Percentiles rank a stretch among this genome's conserved stretches.
These are phyloP conservation scores for Euryodendron excelsum DNA, from an alignment of 148 eudicot species.

Conservation along the genomic window DNA sequence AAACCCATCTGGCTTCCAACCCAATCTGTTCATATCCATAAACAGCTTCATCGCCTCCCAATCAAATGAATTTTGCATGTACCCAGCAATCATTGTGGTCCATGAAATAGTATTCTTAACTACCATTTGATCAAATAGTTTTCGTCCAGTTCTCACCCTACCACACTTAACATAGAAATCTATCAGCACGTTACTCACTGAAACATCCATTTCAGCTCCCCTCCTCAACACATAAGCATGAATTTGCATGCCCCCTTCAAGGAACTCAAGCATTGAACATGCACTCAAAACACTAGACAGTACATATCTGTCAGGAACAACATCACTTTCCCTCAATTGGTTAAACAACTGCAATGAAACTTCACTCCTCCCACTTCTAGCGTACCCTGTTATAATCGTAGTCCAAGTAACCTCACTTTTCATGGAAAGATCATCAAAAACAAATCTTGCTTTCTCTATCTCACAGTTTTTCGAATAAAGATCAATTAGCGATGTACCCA, in stretches of 20 bases:
- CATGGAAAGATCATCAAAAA: slow-evolving; percentile 45
- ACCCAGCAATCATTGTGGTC: slow-evolving; percentile 77
- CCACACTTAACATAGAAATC: slow-evolving; percentile 71
- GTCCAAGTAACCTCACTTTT: slow-evolving; percentile 66
- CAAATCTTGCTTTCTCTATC: slow-evolving; percentile 42
- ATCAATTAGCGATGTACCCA: slow-evolving; percentile 60
- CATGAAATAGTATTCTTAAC: slow-evolving; percentile 57
- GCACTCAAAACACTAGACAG: slow-evolving; percentile 55
- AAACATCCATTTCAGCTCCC: slow-evolving; percentile 46
- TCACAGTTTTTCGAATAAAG: slow-evolving; percentile 49
- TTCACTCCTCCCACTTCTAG: slow-evolving; percentile 45
- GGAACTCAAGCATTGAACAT: slow-evolving; percentile 46
- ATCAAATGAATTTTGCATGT: slow-evolving; percentile 63
- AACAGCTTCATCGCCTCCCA: slow-evolving; percentile 47
- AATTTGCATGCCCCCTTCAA: slow-evolving; percentile 60
- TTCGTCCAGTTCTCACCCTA: slow-evolving; percentile 38
- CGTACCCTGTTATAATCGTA: slow-evolving; percentile 51
- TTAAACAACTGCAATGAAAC: slow-evolving; percentile 48
- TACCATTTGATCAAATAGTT: slow-evolving; percentile 43
- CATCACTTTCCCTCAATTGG: slow-evolving; percentile 36
- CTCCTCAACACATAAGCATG: slow-evolving; percentile 61
- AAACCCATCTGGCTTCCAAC: slow-evolving; percentile 59
- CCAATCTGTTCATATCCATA: slow-evolving; percentile 47
- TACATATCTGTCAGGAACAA: slow-evolving; percentile 58
- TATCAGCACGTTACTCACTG: slow-evolving; percentile 46